phyloP scores from a whole-genome alignment of 805 yeast genomes.

The Wickerhamiella spandovensis region DNA sequence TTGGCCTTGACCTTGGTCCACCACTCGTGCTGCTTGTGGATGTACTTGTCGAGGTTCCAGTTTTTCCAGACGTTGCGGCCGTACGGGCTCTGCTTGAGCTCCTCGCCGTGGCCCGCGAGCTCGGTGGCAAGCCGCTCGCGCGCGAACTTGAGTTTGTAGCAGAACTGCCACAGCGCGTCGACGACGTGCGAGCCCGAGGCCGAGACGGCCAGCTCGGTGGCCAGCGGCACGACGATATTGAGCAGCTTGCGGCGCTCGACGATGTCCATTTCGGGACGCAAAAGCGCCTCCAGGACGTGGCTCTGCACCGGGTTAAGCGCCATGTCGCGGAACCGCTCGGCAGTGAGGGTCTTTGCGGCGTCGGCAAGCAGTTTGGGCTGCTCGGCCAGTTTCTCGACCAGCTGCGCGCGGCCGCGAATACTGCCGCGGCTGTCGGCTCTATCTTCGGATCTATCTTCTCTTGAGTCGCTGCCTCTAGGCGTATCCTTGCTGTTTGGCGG shows the following conservation, averaged over 20 bases:
- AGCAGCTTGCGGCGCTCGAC: conserved; percentile 55
- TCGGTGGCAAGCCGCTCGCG: conserved; percentile 76
- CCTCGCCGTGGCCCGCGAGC: conserved; percentile 41
- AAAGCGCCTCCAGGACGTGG: conserved; percentile 64
- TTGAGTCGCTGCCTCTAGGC: background rate
- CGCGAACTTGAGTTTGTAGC: conserved; percentile 63
- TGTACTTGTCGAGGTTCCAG: conserved; percentile 76
- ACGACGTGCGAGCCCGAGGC: conserved; percentile 86
- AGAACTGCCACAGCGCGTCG: conserved; percentile 72
- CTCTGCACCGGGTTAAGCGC: conserved; percentile 84
- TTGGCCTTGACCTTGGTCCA: conserved; percentile 30
- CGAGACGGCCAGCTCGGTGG: conserved; percentile 56
- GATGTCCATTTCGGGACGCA: conserved; percentile 33
- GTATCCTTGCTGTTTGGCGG: background rate
- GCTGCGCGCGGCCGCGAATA: conserved; percentile 37
- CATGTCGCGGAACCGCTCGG: conserved; percentile 55
- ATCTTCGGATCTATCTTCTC: no score
- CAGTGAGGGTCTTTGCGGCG: conserved; percentile 45
- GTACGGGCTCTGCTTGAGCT: conserved; percentile 71
- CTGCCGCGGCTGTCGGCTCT: no score
- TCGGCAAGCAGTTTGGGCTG: conserved; percentile 54
- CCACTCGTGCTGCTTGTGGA: conserved; percentile 74
- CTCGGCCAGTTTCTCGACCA: conserved; percentile 57
- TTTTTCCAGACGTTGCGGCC: conserved; percentile 92
- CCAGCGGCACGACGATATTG: conserved; percentile 44